A percentile compares a stretch with the other conserved stretches of the same genome.
phyloP scores from a whole-genome alignment of 192 early-diverging fungal species.

The Funneliformis mosseae region DNA sequence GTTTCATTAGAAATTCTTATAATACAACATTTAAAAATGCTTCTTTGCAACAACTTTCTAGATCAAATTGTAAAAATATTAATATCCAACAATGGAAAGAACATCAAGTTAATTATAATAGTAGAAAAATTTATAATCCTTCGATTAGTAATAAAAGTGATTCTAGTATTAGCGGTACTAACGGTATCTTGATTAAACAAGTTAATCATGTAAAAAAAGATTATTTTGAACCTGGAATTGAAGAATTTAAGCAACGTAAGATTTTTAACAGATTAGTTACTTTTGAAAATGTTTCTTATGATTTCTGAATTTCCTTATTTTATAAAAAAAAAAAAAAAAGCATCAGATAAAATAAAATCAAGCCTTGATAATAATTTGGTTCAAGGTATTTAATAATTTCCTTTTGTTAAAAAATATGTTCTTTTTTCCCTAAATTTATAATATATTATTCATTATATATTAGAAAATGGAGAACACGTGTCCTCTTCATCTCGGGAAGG shows the following conservation, averaged over 20 bases:
- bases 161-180: not conserved
- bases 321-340: not conserved
- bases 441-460: not conserved
- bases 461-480: not conserved
- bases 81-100: not conserved
- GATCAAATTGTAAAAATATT: not conserved
- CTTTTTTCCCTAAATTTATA: no score
- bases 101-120: not conserved
- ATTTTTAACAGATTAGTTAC: not conserved
- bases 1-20: not conserved
- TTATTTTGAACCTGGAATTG: not conserved
- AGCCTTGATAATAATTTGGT: not conserved
- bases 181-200: not conserved
- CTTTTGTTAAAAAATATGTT: no score
- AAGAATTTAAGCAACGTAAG: not conserved
- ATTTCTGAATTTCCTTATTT: not conserved
- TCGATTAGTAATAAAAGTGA: not conserved
- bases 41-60: not conserved
- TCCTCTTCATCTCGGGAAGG: not conserved
- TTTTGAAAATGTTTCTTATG: not conserved
- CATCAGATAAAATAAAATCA: not conserved
- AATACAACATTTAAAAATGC: not conserved
- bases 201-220: not conserved
- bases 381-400: not conserved
- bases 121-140: constrained; percentile 2